Percentiles rank a stretch among this genome's conserved stretches.
Evolutionary conservation across 768 basidiomycete genomes (phyloP).

Genomic region (Mycena galopus): DNA sequence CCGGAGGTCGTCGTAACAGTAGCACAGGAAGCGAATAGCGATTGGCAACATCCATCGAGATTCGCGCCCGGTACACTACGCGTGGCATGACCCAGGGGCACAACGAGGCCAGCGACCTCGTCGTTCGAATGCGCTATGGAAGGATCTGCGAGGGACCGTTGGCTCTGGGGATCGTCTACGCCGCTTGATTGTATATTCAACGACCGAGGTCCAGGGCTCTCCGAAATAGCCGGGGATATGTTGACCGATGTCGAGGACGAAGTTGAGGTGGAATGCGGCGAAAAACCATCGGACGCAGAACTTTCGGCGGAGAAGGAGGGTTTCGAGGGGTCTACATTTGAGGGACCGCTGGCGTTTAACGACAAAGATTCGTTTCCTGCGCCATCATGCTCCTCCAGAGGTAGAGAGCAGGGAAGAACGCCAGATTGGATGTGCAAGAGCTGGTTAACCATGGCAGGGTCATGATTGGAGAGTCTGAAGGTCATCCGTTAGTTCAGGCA

Average conservation of each 20-base stretch:
- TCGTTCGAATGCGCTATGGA: neutral
- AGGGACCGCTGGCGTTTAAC: neutral
- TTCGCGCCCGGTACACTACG: neutral
- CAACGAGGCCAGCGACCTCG: neutral
- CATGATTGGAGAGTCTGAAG: conserved; percentile 24
- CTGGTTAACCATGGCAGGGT: conserved; percentile 18
- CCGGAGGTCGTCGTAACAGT: no score
- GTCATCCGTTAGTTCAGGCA: neutral
- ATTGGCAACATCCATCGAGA: neutral
- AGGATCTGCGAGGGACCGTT: neutral
- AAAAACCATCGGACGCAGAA: no score
- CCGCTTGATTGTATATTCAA: neutral
- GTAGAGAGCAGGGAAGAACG: conserved; percentile 3
- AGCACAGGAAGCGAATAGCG: neutral
- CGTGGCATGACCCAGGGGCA: neutral
- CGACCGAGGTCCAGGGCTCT: neutral
- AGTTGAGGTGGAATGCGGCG: neutral
- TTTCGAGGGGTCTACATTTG: neutral
- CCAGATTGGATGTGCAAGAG: conserved; percentile 25
- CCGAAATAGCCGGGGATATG: neutral
- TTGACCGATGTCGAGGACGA: neutral
- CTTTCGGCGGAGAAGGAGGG: neutral
- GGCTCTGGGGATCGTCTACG: neutral
- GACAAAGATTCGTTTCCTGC: neutral
- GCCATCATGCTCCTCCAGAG: neutral